phyloP scores from a whole-genome alignment of 805 yeast genomes.

The Jamesozyma gamospora region DNA sequence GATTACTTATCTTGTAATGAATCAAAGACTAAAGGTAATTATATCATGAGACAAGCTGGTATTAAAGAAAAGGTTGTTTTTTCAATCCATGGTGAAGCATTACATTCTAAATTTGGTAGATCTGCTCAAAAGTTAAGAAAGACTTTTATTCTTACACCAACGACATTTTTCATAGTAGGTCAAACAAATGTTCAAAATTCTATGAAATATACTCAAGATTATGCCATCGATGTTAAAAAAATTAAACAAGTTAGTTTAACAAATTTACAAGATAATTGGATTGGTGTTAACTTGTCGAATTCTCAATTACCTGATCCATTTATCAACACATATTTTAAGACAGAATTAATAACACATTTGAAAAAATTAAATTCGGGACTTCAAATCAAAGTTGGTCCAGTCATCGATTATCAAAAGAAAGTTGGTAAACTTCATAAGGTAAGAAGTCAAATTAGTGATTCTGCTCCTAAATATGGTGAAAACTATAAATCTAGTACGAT shows the following conservation, averaged over 20 bases:
- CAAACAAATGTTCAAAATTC: constrained; percentile 61
- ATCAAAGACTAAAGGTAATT: constrained; percentile 65
- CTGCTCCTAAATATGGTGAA: constrained; percentile 63
- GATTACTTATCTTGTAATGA: constrained; percentile 85
- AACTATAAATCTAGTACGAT: constrained; percentile 82
- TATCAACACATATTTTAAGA: constrained; percentile 73
- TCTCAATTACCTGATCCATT: constrained; percentile 62
- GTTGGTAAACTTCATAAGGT: constrained; percentile 71
- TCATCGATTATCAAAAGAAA: constrained; percentile 79
- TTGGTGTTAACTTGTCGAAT: constrained; percentile 41
- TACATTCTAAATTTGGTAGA: constrained; percentile 83
- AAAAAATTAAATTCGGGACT: constrained; percentile 50
- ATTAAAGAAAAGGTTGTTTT: constrained; percentile 63
- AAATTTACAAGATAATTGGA: constrained; percentile 83
- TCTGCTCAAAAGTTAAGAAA: constrained; percentile 74
- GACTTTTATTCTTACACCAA: constrained; percentile 57
- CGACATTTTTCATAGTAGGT: constrained; percentile 57
- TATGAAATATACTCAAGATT: constrained; percentile 51
- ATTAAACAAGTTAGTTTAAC: constrained; percentile 62
- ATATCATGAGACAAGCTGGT: constrained; percentile 58
- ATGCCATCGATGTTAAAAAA: constrained; percentile 46
- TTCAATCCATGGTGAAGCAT: constrained; percentile 70
- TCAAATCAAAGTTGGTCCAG: constrained; percentile 55
- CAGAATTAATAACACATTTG: constrained; percentile 73
- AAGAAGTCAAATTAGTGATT: constrained; percentile 51